These are phyloP conservation scores for Penicillium egyptiacum DNA, from an alignment of 495 filamentous ascomycete species.

Conservation along the genomic window DNA sequence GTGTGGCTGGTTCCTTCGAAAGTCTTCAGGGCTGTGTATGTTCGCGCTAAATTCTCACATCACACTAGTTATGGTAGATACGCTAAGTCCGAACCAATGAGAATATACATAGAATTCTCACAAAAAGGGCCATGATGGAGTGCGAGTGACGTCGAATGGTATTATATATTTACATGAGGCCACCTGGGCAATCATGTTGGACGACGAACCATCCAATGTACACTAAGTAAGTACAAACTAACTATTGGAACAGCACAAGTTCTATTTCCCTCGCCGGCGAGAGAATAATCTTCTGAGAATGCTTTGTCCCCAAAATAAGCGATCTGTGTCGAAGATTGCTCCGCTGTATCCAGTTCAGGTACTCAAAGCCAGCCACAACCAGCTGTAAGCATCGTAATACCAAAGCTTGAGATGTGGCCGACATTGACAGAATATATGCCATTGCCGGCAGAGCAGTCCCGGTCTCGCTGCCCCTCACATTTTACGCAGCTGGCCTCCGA, in stretches of 20 bases:
- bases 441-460: conserved; percentile 37
- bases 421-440: conserved; percentile 27
- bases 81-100: neutral
- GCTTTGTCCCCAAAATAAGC: neutral
- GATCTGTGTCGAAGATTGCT: neutral
- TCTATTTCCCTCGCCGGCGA: conserved; percentile 8
- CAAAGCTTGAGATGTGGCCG: conserved; percentile 37
- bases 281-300: neutral
- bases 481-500: conserved; percentile 17
- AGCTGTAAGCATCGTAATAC: conserved; percentile 25
- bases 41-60: conserved; percentile 17
- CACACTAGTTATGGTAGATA: conserved; percentile 1
- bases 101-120: neutral
- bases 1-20: neutral
- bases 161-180: neutral
- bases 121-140: neutral
- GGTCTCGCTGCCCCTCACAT: conserved; percentile 34
- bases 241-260: neutral
- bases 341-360: neutral
- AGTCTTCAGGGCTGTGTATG: neutral
- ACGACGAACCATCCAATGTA: conserved; percentile 3
- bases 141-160: neutral
- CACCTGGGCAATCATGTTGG: conserved; percentile 18
- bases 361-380: conserved; percentile 19
- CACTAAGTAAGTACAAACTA: neutral